Evolutionary conservation across 805 yeast genomes (phyloP), one percentile per base, ranked within the genome.

Genomic region (Yueomyces sinensis): DNA sequence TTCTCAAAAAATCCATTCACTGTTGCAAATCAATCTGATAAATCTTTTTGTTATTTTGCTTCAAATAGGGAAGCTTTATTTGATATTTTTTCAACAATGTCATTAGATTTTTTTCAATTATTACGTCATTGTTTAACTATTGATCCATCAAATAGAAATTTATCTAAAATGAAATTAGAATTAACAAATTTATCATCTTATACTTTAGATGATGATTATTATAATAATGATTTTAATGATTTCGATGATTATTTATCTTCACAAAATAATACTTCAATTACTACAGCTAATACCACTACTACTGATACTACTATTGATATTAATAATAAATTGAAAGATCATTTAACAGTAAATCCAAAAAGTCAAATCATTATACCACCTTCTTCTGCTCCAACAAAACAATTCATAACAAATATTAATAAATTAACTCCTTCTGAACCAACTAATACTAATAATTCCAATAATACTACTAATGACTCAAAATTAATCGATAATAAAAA

Each of bases 51-150:
- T 46, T 87, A 83, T 58, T 87, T 82, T 62, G 87, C 89, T 11
- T 72, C 79, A 24, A 82, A 82, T 48, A 71, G 95, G 45, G 96
- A 89, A 56, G 80, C 93, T 2, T 62, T 89, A 32, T 86, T 84
- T 59, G 97, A 89, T 59, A 81, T 86, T 29, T 89, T 87, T 54
- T 86, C 95, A 14, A 65, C 86, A 4, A 78, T 89, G 84, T 74
- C 91, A 34, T 75, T 73, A 34, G 95, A 86, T 50, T 69, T 86
- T 47, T 89, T 84, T 52, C 73, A 79, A n/a, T 93, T 82, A 0
- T 66, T 87, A 50, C 70, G 94, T 37, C 72, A 72, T 43, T 68
- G 81, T 40, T 64, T 89, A 37, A 78, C 93, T 11, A 70, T 89
- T 37, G 95, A 87, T 59, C 97, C 97, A 1, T 68, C 69, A 19